These are phyloP conservation scores for Taphrina confusa DNA, from an alignment of 1,139 yeast species.

Conservation along the genomic window DNA sequence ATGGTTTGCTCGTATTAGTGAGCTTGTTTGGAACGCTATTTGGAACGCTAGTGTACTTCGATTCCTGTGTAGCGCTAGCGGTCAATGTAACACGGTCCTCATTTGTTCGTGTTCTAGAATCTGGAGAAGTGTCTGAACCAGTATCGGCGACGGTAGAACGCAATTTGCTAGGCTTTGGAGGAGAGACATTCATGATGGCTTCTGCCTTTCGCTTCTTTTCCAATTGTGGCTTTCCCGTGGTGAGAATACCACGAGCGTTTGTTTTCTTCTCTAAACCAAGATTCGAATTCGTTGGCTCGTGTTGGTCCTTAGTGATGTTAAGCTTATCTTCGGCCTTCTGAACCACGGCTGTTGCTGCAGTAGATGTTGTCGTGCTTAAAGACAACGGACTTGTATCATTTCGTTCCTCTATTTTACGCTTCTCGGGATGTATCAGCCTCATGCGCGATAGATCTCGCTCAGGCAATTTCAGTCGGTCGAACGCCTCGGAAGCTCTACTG, in stretches of 20 bases:
- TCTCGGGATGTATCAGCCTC: slow-evolving; percentile 28
- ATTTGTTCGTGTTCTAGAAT: not conserved
- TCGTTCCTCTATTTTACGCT: slow-evolving; percentile 17
- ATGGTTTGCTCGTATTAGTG: not conserved
- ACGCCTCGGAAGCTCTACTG: slow-evolving; percentile 44
- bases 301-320: too few relatives aligned
- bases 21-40: not conserved
- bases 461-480: slow-evolving; percentile 43
- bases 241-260: slow-evolving; percentile 17
- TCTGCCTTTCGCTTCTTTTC: slow-evolving; percentile 13
- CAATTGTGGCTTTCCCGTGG: not conserved
- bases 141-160: not conserved
- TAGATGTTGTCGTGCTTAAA: not conserved
- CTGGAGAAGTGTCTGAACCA: not conserved
- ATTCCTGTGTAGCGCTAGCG: too few relatives aligned
- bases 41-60: not conserved
- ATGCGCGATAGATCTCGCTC: not conserved
- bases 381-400: slow-evolving; percentile 22
- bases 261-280: not conserved
- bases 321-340: too few relatives aligned
- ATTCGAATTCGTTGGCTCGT: not conserved
- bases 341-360: too few relatives aligned
- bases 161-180: slow-evolving; percentile 4
- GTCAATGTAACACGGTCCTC: too few relatives aligned
- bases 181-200: not conserved